Percentiles rank a stretch among this genome's conserved stretches.
phyloP scores from a whole-genome alignment of 2,329 filamentous ascomycete genomes.

The Pseudopyricularia cyperi region DNA sequence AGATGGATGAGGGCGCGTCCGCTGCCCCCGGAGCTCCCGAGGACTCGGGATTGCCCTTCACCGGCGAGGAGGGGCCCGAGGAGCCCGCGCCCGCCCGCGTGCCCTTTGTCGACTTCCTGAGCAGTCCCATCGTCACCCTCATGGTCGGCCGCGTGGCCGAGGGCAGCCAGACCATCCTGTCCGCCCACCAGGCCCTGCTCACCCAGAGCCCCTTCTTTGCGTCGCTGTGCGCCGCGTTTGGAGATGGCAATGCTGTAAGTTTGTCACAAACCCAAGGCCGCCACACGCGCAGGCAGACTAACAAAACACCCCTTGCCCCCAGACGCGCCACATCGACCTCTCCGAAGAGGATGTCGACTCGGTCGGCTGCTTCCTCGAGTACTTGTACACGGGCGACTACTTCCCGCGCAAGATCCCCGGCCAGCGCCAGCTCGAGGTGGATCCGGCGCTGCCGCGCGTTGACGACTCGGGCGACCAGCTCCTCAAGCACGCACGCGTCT shows the following conservation, averaged over 20 bases:
- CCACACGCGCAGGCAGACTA: background rate
- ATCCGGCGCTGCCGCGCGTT: constrained; percentile 49
- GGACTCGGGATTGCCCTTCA: constrained; percentile 22
- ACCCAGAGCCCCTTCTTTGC: constrained; percentile 62
- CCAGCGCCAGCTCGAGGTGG: constrained; percentile 54
- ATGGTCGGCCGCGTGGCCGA: constrained; percentile 46
- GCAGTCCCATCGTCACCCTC: constrained; percentile 56
- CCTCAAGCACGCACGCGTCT: constrained; percentile 78
- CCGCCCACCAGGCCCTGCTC: constrained; percentile 70
- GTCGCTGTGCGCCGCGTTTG: constrained; percentile 48
- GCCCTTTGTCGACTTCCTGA: constrained; percentile 46
- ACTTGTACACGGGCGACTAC: constrained; percentile 76
- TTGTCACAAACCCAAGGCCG: background rate
- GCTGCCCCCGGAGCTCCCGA: constrained; percentile 16
- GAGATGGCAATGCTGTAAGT: constrained; percentile 48
- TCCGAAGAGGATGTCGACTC: constrained; percentile 56
- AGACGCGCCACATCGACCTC: constrained; percentile 58
- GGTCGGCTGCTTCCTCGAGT: constrained; percentile 69
- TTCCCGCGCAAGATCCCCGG: constrained; percentile 57
- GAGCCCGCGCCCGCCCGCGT: constrained; percentile 20
- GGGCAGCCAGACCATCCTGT: constrained; percentile 44
- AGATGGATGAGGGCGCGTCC: constrained; percentile 14
- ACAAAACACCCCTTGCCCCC: background rate
- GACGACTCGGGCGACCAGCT: constrained; percentile 75
- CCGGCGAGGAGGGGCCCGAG: constrained; percentile 19